Evolutionary conservation across 495 filamentous ascomycete species (phyloP).

Genomic region (Elasticomyces elasticus): DNA sequence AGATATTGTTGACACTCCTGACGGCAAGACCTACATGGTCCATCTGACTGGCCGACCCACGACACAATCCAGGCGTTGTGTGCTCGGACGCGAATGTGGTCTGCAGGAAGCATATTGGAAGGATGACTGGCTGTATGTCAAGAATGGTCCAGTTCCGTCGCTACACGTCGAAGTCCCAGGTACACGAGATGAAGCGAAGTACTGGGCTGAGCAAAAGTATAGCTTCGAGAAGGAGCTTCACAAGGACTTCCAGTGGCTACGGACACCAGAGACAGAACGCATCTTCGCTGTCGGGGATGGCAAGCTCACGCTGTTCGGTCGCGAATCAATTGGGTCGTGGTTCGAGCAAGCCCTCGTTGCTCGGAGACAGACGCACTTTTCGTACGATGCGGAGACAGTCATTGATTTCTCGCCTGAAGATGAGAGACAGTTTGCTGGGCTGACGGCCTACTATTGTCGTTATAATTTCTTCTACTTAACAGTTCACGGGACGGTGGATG

Average conservation of each 20-base stretch:
- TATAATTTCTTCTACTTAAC: conserved; percentile 4
- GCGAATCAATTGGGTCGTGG: conserved; percentile 2
- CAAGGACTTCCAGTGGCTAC: conserved; percentile 7
- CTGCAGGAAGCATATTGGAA: conserved; percentile 48
- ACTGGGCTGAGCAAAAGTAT: conserved; percentile 45
- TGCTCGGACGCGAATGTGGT: conserved; percentile 44
- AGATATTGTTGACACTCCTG: conserved; percentile 48
- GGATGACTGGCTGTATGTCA: conserved; percentile 48
- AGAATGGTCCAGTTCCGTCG: conserved; percentile 45
- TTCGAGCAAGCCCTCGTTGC: conserved; percentile 2
- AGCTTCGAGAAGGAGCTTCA: conserved; percentile 31
- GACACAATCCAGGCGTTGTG: conserved; percentile 44
- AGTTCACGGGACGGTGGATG: neutral
- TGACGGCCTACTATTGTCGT: conserved; percentile 2
- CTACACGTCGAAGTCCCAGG: conserved; percentile 44
- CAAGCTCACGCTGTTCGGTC: neutral
- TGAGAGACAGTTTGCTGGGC: neutral
- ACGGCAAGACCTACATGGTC: conserved; percentile 47
- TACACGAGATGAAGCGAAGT: conserved; percentile 37
- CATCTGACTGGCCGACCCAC: conserved; percentile 45
- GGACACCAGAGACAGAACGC: neutral
- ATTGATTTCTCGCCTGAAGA: conserved; percentile 1
- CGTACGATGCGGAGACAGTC: conserved; percentile 4
- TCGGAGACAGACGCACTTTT: conserved; percentile 2
- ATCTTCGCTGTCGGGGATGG: neutral